Evolutionary conservation across 257 asterid species (phyloP).

Genomic region (Asclepias syriaca): DNA sequence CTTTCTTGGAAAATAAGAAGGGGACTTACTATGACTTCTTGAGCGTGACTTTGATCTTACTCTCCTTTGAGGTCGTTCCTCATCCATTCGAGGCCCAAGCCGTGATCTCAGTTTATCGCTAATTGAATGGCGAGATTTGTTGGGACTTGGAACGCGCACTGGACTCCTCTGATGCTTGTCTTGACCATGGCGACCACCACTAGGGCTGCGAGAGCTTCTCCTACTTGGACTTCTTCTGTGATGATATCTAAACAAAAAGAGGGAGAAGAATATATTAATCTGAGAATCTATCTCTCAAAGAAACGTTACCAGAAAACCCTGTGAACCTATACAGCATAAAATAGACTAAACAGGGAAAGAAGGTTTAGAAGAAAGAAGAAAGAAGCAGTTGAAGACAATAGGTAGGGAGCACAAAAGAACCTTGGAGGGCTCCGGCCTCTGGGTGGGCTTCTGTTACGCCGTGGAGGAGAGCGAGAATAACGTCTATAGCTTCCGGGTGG

Average conservation of each 20-base stretch:
- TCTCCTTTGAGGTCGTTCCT: conserved; percentile 22
- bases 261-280: neutral
- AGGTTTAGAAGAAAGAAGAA: neutral
- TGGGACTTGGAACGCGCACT: conserved; percentile 56
- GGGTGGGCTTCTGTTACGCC: conserved; percentile 60
- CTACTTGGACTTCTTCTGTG: conserved; percentile 66
- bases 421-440: conserved; percentile 92
- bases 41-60: conserved; percentile 51
- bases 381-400: neutral
- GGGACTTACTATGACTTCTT: conserved; percentile 57
- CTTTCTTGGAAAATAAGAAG: conserved; percentile 39
- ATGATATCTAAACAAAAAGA: conserved; percentile 39
- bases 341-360: neutral
- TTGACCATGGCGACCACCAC: conserved; percentile 37
- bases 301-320: neutral
- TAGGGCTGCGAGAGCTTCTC: conserved; percentile 73
- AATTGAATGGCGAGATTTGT: conserved; percentile 39
- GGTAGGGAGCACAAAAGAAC: conserved; percentile 28
- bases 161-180: conserved; percentile 57
- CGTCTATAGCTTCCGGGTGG: conserved; percentile 68
- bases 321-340: neutral
- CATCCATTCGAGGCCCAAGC: conserved; percentile 58
- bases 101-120: conserved; percentile 77
- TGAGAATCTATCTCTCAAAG: neutral
- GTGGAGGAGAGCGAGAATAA: conserved; percentile 57